Evolutionary conservation across 2,329 filamentous ascomycete genomes (phyloP).

Genomic region (Aspergillus calidoustus): DNA sequence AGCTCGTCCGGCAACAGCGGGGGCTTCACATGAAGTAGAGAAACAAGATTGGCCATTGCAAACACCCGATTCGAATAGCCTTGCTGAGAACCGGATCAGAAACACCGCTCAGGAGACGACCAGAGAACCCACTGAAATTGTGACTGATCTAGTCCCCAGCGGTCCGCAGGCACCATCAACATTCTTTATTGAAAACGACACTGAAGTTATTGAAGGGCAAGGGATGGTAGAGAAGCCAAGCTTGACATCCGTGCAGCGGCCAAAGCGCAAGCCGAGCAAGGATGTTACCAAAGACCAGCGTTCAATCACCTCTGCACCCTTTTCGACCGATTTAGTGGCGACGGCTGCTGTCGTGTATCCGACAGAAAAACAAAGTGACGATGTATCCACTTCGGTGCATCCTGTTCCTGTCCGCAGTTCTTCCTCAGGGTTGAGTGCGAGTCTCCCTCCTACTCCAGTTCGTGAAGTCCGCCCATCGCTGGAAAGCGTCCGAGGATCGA

Average conservation of each 20-base stretch:
- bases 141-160: slow-evolving; percentile 27
- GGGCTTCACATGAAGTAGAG: neutral
- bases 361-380: slow-evolving; percentile 33
- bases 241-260: slow-evolving; percentile 34
- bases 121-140: slow-evolving; percentile 25
- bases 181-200: slow-evolving; percentile 27
- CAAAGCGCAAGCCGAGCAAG: slow-evolving; percentile 35
- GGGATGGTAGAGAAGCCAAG: slow-evolving; percentile 37
- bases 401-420: slow-evolving; percentile 15
- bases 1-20: neutral
- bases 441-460: slow-evolving; percentile 12
- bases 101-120: slow-evolving; percentile 23
- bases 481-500: slow-evolving; percentile 17
- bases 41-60: neutral
- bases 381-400: slow-evolving; percentile 23
- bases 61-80: neutral
- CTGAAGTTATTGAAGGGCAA: slow-evolving; percentile 39
- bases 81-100: neutral
- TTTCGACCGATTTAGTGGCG: slow-evolving; percentile 28
- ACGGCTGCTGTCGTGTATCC: slow-evolving; percentile 25
- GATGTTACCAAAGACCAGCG: slow-evolving; percentile 28
- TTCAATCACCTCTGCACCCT: slow-evolving; percentile 26
- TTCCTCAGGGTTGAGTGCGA: slow-evolving; percentile 12
- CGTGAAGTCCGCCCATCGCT: slow-evolving; percentile 15
- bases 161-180: slow-evolving; percentile 27